Evolutionary conservation across 805 yeast species (phyloP), one percentile per base, ranked within the genome.

Genomic region (Yamadazyma insecticola): DNA sequence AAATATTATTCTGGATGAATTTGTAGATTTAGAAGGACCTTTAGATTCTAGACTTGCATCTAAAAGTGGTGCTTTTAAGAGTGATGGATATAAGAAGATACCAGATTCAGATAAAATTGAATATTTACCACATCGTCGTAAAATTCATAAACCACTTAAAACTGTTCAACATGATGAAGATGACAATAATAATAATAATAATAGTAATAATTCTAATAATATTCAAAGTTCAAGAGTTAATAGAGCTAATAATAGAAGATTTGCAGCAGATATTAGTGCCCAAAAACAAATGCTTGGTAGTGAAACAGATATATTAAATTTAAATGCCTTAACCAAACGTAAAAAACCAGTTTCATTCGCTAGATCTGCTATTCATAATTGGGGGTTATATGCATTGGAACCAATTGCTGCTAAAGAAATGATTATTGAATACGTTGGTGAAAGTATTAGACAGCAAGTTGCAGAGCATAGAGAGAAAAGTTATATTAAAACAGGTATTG

Each of bases 391-490:
- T 58, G 98, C 99, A 0, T 63, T 85, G 48, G 97, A 92, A 49
- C 95, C 95, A 2, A 92, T 92, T 50, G 84, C 87, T n/a, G 94
- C 92, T 1, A 83, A 79, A 44, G 98, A 92, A 56, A 90, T 92
- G 96, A 88, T 92, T 49, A 90, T 92, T 37, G 99, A 92, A 57
- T 92, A 92, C 48, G 97, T 92, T 4, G 99, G 99, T 17, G 97
- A 92, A 45, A 72, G 94, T 33, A 78, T 92, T 17, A 69, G 97
- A 33, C 96, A 87, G 49, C 96, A 86, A 35, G 90, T 89, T 24
- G 95, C 97, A 1, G 98, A 92, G 47, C 75, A 85, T 46, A 70
- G 98, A 30, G 99, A 92, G 50, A 78, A 78, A 52, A 71, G 82
- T 27, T 92, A 92, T 53, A 57, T 87, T 38, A 75, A 83, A 44